Percentiles rank a stretch among this genome's conserved stretches.
phyloP scores from a whole-genome alignment of 495 filamentous ascomycete species.

The Aspergillus egyptiacus region DNA sequence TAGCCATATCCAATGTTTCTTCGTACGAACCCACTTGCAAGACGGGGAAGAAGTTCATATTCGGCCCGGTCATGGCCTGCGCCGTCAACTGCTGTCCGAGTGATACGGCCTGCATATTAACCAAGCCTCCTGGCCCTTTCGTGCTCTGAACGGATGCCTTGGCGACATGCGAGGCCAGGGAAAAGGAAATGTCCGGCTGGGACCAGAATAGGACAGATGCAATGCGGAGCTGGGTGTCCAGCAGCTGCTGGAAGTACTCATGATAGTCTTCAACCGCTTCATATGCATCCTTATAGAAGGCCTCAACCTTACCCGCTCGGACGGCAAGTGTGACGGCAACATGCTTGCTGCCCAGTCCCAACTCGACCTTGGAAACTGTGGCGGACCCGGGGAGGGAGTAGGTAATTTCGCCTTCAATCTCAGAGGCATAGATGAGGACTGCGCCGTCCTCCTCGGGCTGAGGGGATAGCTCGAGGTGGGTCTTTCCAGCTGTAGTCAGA shows the following conservation, averaged over 20 bases:
- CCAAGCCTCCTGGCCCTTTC: neutral
- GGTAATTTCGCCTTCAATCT: slow-evolving; percentile 2
- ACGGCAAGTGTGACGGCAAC: neutral
- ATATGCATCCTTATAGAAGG: neutral
- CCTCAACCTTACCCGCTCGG: neutral
- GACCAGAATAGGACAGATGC: slow-evolving; percentile 1
- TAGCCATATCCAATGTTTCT: neutral
- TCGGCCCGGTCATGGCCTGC: slow-evolving; percentile 5
- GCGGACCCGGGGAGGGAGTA: neutral
- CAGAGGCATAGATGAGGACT: slow-evolving; percentile 2
- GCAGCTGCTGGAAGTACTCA: neutral
- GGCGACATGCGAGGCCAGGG: neutral
- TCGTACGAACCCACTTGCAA: neutral
- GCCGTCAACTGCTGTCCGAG: slow-evolving; percentile 8
- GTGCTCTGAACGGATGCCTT: neutral
- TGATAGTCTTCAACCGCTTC: neutral
- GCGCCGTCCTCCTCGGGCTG: neutral
- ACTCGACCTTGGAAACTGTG: neutral
- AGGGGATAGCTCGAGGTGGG: neutral
- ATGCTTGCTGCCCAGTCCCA: neutral
- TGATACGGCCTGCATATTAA: slow-evolving; percentile 3
- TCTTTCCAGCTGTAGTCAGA: neutral
- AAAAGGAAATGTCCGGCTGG: neutral
- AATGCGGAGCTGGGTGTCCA: slow-evolving; percentile 2
- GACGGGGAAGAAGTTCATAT: neutral